A percentile compares a stretch with the other conserved stretches of the same genome.
phyloP scores from a whole-genome alignment of 345 rosid genomes.

The Ceriops tagal region DNA sequence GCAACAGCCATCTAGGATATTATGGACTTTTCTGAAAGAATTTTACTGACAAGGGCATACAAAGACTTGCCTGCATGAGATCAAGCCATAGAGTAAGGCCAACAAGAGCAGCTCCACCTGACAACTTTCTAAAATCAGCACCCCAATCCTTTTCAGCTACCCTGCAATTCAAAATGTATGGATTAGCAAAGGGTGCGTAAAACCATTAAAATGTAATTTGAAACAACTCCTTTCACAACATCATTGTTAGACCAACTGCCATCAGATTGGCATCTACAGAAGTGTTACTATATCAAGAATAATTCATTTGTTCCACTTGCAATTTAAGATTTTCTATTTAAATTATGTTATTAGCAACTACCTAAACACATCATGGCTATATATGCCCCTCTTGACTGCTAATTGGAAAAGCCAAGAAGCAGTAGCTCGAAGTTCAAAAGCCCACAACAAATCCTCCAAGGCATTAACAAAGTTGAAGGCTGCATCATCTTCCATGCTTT shows the following conservation, averaged over 20 bases:
- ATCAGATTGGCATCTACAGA: not conserved
- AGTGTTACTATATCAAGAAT: not conserved
- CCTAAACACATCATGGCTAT: slow-evolving; percentile 75
- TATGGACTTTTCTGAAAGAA: not conserved
- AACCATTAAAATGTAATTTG: no score
- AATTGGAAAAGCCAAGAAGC: slow-evolving; percentile 88
- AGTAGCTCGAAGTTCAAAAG: slow-evolving; percentile 84
- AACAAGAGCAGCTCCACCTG: slow-evolving; percentile 95
- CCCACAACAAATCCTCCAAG: slow-evolving; percentile 83
- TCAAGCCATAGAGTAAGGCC: slow-evolving; percentile 96
- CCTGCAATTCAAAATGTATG: slow-evolving; percentile 40
- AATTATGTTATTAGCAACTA: slow-evolving; percentile 18
- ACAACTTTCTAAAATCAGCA: slow-evolving; percentile 86
- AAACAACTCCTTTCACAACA: no score
- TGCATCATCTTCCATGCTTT: slow-evolving; percentile 68
- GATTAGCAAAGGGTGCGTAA: no score
- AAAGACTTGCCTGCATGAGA: slow-evolving; percentile 73
- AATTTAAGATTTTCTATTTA: not conserved
- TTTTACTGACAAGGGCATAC: slow-evolving; percentile 5
- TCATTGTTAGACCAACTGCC: not conserved
- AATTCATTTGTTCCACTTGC: not conserved
- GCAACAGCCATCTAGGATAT: not conserved
- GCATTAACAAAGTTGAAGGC: slow-evolving; percentile 89
- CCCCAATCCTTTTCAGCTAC: slow-evolving; percentile 96
- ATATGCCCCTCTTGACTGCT: slow-evolving; percentile 74